phyloP scores from a whole-genome alignment of 768 basidiomycete genomes.

The Pleurotus tuber-regium region DNA sequence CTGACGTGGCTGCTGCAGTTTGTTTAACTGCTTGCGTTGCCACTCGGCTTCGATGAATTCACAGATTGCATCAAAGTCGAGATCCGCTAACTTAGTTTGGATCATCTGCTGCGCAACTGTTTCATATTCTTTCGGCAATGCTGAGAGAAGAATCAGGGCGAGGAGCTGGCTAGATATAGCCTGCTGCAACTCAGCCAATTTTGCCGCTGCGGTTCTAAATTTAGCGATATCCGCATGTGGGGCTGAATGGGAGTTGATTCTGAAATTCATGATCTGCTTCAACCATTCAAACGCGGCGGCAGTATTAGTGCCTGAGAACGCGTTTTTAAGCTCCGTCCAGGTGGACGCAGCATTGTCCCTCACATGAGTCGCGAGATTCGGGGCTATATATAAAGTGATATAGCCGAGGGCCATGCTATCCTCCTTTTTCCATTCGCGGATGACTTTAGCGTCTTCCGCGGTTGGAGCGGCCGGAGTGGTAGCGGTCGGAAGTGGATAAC shows the following conservation, averaged over 20 bases:
- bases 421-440: neutral
- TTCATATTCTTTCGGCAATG: too few species aligned
- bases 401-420: neutral
- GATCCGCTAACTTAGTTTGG: too few species aligned
- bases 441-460: neutral
- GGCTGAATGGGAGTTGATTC: neutral
- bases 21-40: too few species aligned
- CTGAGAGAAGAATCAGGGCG: too few species aligned
- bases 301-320: neutral
- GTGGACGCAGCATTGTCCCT: too few species aligned
- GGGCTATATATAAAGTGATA: neutral
- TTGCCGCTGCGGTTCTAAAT: neutral
- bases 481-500: neutral
- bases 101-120: too few species aligned
- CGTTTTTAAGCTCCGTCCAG: neutral
- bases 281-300: too few species aligned
- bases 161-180: too few species aligned
- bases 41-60: too few species aligned
- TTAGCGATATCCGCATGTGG: neutral
- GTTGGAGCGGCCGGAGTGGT: neutral
- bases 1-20: too few species aligned
- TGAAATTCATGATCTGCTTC: neutral
- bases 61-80: too few species aligned
- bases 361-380: neutral
- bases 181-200: neutral